A percentile compares a stretch with the other conserved stretches of the same genome.
Evolutionary conservation across 352 stramenopile species (phyloP).

Genomic region (Pythium folliculosum): DNA sequence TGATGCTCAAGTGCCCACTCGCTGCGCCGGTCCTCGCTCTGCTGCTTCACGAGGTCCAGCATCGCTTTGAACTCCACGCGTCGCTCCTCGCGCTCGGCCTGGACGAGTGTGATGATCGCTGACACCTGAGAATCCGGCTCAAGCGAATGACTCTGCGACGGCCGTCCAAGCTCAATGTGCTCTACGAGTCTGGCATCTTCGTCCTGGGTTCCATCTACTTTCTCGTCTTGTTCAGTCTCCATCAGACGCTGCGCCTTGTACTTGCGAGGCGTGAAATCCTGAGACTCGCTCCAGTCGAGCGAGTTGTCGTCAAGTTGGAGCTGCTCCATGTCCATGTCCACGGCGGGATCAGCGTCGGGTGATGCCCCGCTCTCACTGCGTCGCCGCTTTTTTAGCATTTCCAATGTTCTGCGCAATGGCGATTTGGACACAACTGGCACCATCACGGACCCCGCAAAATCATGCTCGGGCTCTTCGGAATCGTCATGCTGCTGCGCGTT

Average conservation of each 20-base stretch:
- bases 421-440: neutral
- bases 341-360: slow-evolving; percentile 15
- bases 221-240: slow-evolving; percentile 5
- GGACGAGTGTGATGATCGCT: slow-evolving; percentile 3
- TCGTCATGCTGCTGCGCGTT: neutral
- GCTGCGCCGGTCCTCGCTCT: slow-evolving; percentile 13
- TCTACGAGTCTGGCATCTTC: neutral
- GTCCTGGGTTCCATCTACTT: neutral
- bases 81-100: slow-evolving; percentile 10
- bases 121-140: neutral
- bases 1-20: slow-evolving; percentile 19
- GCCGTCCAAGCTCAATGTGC: neutral
- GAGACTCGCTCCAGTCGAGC: slow-evolving; percentile 13
- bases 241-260: slow-evolving; percentile 11
- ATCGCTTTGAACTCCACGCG: slow-evolving; percentile 17
- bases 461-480: slow-evolving; percentile 1
- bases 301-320: slow-evolving; percentile 9
- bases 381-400: slow-evolving; percentile 1
- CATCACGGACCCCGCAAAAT: neutral
- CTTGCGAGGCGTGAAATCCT: slow-evolving; percentile 22
- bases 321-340: slow-evolving; percentile 11
- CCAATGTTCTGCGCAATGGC: neutral
- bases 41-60: slow-evolving; percentile 19
- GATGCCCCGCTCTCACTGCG: slow-evolving; percentile 10
- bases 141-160: neutral